Evolutionary conservation across 2,329 filamentous ascomycete species (phyloP).

Genomic region (Clarireedia monteithiana): DNA sequence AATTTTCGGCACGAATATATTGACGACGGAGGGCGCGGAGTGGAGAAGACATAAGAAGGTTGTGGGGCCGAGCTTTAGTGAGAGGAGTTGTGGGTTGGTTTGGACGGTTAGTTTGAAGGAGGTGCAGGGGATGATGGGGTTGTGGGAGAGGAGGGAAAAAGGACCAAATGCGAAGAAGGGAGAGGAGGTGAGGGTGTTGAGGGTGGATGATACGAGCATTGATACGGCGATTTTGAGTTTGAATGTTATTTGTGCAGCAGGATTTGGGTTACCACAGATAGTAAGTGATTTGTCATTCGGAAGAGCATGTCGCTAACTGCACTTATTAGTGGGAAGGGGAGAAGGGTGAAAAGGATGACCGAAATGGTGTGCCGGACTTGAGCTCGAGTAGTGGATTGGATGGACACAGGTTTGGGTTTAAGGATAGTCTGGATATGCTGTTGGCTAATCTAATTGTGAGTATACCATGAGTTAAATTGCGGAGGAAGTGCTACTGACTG

Average conservation of each 20-base stretch:
- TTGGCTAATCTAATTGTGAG: slow-evolving; percentile 35
- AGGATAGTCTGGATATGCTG: slow-evolving; percentile 39
- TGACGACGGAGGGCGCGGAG: slow-evolving; percentile 26
- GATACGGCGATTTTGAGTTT: slow-evolving; percentile 44
- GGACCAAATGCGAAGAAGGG: neutral
- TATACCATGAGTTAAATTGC: too few relatives aligned
- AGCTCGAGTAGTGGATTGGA: neutral
- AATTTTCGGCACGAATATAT: slow-evolving; percentile 26
- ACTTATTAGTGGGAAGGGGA: neutral
- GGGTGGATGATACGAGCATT: slow-evolving; percentile 33
- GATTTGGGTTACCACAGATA: slow-evolving; percentile 36
- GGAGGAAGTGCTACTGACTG: neutral
- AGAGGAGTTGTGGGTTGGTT: slow-evolving; percentile 39
- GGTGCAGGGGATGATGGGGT: slow-evolving; percentile 34
- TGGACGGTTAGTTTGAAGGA: slow-evolving; percentile 42
- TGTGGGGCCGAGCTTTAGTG: slow-evolving; percentile 27
- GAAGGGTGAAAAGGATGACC: neutral
- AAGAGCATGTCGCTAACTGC: too few relatives aligned
- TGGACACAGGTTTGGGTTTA: slow-evolving; percentile 37
- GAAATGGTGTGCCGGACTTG: neutral
- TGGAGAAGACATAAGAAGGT: slow-evolving; percentile 30
- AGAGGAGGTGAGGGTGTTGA: slow-evolving; percentile 16
- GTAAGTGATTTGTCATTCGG: slow-evolving; percentile 13
- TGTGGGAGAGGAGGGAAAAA: slow-evolving; percentile 29
- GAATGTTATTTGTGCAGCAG: slow-evolving; percentile 46